Evolutionary conservation across 208 protist genomes (phyloP).

Genomic region (Trypanosomatidae sp.): DNA sequence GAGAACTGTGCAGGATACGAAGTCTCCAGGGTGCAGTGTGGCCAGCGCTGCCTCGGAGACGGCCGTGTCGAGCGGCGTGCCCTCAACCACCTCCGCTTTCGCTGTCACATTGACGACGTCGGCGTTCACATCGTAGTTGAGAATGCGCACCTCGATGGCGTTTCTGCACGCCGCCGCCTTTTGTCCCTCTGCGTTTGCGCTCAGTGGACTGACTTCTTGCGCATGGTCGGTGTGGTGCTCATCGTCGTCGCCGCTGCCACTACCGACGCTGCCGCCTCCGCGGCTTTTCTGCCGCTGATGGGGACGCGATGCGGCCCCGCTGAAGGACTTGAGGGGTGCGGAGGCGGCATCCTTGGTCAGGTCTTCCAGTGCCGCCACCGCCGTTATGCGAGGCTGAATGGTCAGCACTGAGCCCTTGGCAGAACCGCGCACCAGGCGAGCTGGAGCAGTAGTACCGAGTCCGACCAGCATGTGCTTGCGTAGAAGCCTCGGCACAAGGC

Average conservation of each 20-base stretch:
- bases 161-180: neutral
- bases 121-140: constrained; percentile 76
- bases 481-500: constrained; percentile 56
- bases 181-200: neutral
- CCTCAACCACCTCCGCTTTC: constrained; percentile 56
- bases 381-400: constrained; percentile 52
- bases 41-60: constrained; percentile 35
- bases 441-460: constrained; percentile 72
- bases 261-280: constrained; percentile 1
- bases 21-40: constrained; percentile 32
- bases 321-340: neutral
- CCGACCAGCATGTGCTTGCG: constrained; percentile 82
- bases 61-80: constrained; percentile 63
- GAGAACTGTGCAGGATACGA: constrained; percentile 60
- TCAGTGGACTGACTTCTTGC: neutral
- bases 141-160: constrained; percentile 67
- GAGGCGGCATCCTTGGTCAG: constrained; percentile 11
- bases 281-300: neutral
- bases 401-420: constrained; percentile 65
- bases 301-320: neutral
- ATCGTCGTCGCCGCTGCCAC: neutral
- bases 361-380: constrained; percentile 68
- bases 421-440: constrained; percentile 49
- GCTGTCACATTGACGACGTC: constrained; percentile 78
- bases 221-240: neutral